These are phyloP conservation scores for Tylopilus sp. DNA, from an alignment of 768 basidiomycete species.

Conservation along the genomic window DNA sequence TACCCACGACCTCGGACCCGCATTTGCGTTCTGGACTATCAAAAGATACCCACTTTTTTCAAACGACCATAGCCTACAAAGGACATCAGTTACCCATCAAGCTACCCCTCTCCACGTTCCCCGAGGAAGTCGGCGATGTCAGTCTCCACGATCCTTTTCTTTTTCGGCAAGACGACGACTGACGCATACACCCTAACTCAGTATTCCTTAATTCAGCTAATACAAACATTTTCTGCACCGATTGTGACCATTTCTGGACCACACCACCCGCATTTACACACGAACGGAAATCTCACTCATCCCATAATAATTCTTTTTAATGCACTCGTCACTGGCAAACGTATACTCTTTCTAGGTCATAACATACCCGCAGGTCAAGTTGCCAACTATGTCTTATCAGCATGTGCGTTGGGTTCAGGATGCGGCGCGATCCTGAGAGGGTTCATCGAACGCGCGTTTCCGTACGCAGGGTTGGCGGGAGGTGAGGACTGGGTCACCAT, in stretches of 20 bases:
- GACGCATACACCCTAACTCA: constrained; percentile 33
- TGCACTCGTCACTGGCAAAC: constrained; percentile 90
- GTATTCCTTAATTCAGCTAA: constrained; percentile 91
- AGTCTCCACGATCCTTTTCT: constrained; percentile 30
- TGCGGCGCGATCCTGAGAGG: constrained; percentile 82
- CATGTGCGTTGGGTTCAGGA: constrained; percentile 90
- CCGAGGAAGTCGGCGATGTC: constrained; percentile 97
- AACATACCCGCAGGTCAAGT: constrained; percentile 87
- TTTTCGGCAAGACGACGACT: constrained; percentile 4
- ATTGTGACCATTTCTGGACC: constrained; percentile 65
- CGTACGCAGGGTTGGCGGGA: constrained; percentile 88
- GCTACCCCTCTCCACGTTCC: constrained; percentile 84
- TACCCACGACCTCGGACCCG: constrained; percentile 44
- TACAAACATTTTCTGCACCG: constrained; percentile 73
- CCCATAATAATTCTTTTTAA: constrained; percentile 96
- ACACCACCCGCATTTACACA: constrained; percentile 89
- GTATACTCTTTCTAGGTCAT: constrained; percentile 94
- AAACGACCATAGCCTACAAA: constrained; percentile 81
- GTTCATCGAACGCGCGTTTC: constrained; percentile 89
- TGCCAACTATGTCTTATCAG: constrained; percentile 87
- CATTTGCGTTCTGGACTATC: constrained; percentile 46
- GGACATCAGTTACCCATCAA: constrained; percentile 85
- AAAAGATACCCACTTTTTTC: constrained; percentile 94
- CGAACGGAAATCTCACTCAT: constrained; percentile 85
- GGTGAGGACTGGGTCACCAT: constrained; percentile 87